These are phyloP conservation scores for Diospyros kaki DNA, from an alignment of 148 eudicot genomes.

Conservation along the genomic window DNA sequence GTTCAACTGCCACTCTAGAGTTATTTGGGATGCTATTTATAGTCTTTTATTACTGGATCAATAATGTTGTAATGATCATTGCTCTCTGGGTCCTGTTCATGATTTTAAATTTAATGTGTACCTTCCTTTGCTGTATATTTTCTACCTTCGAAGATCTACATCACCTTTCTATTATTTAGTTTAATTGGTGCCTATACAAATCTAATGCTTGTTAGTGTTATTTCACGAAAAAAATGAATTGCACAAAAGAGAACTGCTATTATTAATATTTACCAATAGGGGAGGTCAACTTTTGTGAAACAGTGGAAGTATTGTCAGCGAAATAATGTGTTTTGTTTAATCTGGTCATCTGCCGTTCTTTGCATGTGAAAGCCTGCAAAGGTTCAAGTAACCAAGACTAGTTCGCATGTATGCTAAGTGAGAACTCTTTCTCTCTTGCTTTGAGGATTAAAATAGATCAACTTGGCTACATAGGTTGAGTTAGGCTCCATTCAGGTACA, in stretches of 20 bases:
- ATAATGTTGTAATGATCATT: conserved; percentile 6
- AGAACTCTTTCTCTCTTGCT: not conserved
- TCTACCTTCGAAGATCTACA: not conserved
- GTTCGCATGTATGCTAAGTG: not conserved
- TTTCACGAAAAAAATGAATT: not conserved
- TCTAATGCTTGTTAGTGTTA: not conserved
- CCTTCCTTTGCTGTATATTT: not conserved
- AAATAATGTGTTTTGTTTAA: not conserved
- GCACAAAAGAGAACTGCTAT: not conserved
- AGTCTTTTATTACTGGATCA: not conserved
- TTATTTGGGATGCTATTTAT: not conserved
- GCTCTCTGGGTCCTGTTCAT: not conserved
- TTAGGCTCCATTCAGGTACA: no score
- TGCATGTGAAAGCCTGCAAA: not conserved
- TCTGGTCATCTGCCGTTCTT: not conserved
- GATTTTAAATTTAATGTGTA: not conserved
- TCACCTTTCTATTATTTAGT: not conserved
- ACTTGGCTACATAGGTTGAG: no score
- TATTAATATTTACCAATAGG: not conserved
- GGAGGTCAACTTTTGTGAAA: not conserved
- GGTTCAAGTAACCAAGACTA: not conserved
- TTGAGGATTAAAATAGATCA: not conserved
- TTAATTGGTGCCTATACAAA: not conserved
- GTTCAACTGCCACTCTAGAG: not conserved
- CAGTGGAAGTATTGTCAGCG: not conserved